Base-by-base conservation (phyloP, 2,329 filamentous ascomycete genomes). In the Tolypocladium sp. region DNA sequence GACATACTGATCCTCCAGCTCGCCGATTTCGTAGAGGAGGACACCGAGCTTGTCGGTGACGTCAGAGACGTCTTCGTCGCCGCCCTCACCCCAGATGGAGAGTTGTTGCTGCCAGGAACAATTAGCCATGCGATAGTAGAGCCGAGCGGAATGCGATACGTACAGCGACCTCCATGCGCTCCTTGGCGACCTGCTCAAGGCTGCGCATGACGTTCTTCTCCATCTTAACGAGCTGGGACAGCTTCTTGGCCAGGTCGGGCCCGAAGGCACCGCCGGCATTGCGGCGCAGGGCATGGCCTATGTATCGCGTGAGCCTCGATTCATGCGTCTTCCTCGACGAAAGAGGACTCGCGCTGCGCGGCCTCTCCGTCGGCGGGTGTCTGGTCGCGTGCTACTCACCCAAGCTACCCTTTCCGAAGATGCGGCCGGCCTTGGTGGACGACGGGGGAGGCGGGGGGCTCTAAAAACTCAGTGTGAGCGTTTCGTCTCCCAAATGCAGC, bases 181-280 rank as follows among this genome's bases (percentile, higher is more conserved):
- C 94, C 70, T 92, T 88, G 53, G 92, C 92, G 58, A 97, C 94
- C 56, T 91, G 83, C 74, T 99, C 94, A 82, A 97, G 87, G 74
- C 92, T 97, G 75, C 94, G 91, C 94, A 99, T 99, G 59, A 97
- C 91, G 73, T 99, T 97, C 87, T 99, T 99, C 80, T 99, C 94
- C 94, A 99, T 99, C 85, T 99, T 99, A 64, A 99, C 94, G 57
- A 99, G 85, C 79, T 96, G 91, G 46, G 92, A 91, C 63, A 99
- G 87, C 84, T 99, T 99, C 84, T 96, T 97, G 60, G 94, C 89
- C 60, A 99, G 87, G 70, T 99, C 94, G 60, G 92, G 84, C 63
- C 85, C 84, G 65, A 91, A 92, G 67, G 89, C 87, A 66, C 89
- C 90, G 63, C 89, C 88, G 51, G 87, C 83, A 70, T 88, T 88